Base-by-base conservation (phyloP, 306 rosid genomes). In the Rosa multiflora region DNA sequence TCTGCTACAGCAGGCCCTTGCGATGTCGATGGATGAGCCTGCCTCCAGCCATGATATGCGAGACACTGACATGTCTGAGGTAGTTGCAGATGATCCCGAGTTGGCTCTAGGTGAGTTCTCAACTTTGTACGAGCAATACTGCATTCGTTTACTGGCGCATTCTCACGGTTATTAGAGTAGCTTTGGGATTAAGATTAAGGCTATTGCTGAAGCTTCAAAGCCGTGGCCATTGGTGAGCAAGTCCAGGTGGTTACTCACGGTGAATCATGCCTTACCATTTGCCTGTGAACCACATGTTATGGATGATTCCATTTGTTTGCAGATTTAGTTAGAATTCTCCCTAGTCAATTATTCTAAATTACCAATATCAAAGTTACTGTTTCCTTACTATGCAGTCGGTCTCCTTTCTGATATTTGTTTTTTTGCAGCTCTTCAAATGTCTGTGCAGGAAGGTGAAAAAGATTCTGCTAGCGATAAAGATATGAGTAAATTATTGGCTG, bases 11-110 rank as follows among this genome's bases (percentile, higher is more conserved):
- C 96, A 91, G 87, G 99, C 99, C 37, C 99, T 96, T 88, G 97
- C 98, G 42, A 96, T 96, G 99, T 96, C 98, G 14, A 93, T 96
- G 99, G 96, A 96, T 80, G 97, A 91, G 56, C 96, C 99, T 59
- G 84, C 88, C 42, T 72, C 85, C 55, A 78, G 76, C 81, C 83
- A 85, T 35, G 99, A 96, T 67, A 61, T 56, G 32, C 92, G 78
- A 87, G 99, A 96, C 76, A 82, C 91, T 62, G 94, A 91, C 85
- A 91, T 96, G 99, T 90, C 99, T 64, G 97, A 90, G 70, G 91
- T 87, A 74, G 82, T 86, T 75, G 83, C 90, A 52, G 93, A 80
- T 43, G 99, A 96, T 79, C 97, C 98, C 39, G 99, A 91, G 37
- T 80, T 96, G 89, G 99, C 98, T 75, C 86, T 91, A 67, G 99